A percentile compares a stretch with the other conserved stretches of the same genome.
Evolutionary conservation across 108 stramenopile genomes (phyloP).

Genomic region (Pseudonitzschia delicatissima): DNA sequence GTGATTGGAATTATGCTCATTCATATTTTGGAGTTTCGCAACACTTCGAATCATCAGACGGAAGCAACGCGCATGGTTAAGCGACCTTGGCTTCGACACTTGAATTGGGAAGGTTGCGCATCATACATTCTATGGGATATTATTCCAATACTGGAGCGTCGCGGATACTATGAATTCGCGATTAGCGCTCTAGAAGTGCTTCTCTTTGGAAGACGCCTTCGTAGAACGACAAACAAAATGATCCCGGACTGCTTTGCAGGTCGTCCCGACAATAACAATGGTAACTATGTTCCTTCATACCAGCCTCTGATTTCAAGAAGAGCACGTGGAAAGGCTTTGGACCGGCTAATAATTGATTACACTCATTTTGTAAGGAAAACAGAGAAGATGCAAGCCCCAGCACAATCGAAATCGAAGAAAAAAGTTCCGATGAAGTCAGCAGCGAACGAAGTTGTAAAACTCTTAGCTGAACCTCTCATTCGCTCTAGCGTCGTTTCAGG

Average conservation of each 20-base stretch:
- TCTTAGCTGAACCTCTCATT: conserved; percentile 20
- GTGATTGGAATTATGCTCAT: conserved; percentile 41
- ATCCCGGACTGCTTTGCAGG: conserved; percentile 4
- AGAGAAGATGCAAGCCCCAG: conserved; percentile 22
- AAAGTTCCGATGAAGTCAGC: conserved; percentile 10
- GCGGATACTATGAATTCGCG: conserved; percentile 48
- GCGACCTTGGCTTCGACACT: conserved; percentile 78
- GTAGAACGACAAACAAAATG: neutral
- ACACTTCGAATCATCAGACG: neutral
- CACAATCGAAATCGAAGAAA: conserved; percentile 1
- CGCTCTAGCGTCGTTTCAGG: conserved; percentile 13
- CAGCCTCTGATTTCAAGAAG: conserved; percentile 50
- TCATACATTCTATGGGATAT: conserved; percentile 77
- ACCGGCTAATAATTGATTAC: conserved; percentile 69
- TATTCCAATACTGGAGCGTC: conserved; percentile 60
- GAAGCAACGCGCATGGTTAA: neutral
- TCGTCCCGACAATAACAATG: neutral
- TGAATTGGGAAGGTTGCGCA: conserved; percentile 71
- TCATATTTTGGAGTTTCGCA: conserved; percentile 41
- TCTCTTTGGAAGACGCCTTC: conserved; percentile 33
- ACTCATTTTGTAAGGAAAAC: conserved; percentile 51
- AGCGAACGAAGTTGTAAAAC: conserved; percentile 12
- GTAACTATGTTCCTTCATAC: neutral
- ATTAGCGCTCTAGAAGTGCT: conserved; percentile 45
- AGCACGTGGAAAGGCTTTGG: conserved; percentile 79